Base-by-base conservation (phyloP, 352 stramenopile genomes). In the Hyaloperonospora arabidopsidis region DNA sequence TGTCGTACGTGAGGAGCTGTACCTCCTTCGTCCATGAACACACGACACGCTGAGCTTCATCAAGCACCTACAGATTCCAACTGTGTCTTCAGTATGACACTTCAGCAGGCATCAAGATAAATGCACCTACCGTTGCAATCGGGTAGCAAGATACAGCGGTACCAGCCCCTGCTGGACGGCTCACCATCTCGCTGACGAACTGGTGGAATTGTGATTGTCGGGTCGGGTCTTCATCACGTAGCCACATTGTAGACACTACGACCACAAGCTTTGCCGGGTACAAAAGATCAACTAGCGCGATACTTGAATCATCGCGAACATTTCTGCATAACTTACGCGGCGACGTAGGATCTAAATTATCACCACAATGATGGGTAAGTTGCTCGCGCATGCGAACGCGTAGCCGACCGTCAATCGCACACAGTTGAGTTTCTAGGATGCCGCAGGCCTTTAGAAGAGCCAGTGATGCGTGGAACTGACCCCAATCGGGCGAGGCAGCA, bases 1-100 rank as follows among this genome's bases (percentile, higher is more conserved):
- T 77, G 55, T 87, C 77, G 45, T 84, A 90, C 22, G 77, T 85
- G n/a, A 89, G 63, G 18, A 69, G 67, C 55, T 93, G 83, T 1
- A 65, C 80, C 0, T 76, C 65, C 5, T 64, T 64, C 14, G 74
- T 84, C 75, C 75, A 84, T 11, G 61, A 67, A 34, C 60, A 60
- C 47, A 85, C 45, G 2, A 68, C 57, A 23, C 60, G 59, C 46
- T 82, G 69, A 49, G 66, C 72, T 29, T 79, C 67, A 45, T 69
- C 67, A 19, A 85, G 68, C 21, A 83, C 48, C 74, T 85, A 47
- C 19, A n/a, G 54, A 41, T 7, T 49, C 44, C 45, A 41, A 45
- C 17, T 52, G 5, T 19, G 53, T n/a, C 45, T n/a, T 46, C 8
- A n/a, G 5, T 41, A 50, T 23, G 40, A 50, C 29, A 44, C 35